phyloP scores from a whole-genome alignment of 805 yeast species.

The Yamadazyma endophytica region DNA sequence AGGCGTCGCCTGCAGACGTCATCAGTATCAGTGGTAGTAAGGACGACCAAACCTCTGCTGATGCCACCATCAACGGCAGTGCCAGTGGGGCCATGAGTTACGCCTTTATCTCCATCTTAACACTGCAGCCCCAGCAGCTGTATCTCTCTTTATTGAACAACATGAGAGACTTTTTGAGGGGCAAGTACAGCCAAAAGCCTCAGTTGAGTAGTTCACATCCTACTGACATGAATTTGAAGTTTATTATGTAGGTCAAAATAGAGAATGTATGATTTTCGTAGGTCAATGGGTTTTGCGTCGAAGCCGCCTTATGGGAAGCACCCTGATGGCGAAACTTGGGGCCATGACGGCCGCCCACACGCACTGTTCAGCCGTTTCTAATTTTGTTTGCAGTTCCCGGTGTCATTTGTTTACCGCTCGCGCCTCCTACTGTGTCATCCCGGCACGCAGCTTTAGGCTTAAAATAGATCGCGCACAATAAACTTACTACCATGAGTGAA shows the following conservation, averaged over 20 bases:
- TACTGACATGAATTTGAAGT: slow-evolving; percentile 33
- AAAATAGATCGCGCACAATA: too few relatives aligned
- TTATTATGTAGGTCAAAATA: slow-evolving; percentile 17
- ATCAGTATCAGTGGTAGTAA: slow-evolving; percentile 35
- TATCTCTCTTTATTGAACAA: slow-evolving; percentile 32
- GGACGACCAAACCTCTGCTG: slow-evolving; percentile 40
- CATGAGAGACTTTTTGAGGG: slow-evolving; percentile 28
- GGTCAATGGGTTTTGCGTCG: too few relatives aligned
- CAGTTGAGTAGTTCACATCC: slow-evolving; percentile 39
- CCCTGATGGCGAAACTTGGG: too few relatives aligned
- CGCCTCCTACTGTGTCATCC: too few relatives aligned
- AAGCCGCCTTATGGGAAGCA: too few relatives aligned
- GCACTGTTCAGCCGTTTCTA: too few relatives aligned
- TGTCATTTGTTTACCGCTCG: too few relatives aligned
- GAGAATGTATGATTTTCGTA: too few relatives aligned
- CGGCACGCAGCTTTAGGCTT: too few relatives aligned
- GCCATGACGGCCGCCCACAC: too few relatives aligned
- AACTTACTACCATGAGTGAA: slow-evolving; percentile 22
- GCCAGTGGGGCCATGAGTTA: slow-evolving; percentile 40
- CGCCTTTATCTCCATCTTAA: slow-evolving; percentile 28
- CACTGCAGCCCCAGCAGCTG: slow-evolving; percentile 26
- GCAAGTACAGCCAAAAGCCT: slow-evolving; percentile 36
- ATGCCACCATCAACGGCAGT: slow-evolving; percentile 30
- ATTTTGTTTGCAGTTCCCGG: too few relatives aligned
- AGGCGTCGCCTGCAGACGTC: slow-evolving; percentile 36